Evolutionary conservation across 129 eudicot genomes (phyloP).

Genomic region (Cynara cardunculus): DNA sequence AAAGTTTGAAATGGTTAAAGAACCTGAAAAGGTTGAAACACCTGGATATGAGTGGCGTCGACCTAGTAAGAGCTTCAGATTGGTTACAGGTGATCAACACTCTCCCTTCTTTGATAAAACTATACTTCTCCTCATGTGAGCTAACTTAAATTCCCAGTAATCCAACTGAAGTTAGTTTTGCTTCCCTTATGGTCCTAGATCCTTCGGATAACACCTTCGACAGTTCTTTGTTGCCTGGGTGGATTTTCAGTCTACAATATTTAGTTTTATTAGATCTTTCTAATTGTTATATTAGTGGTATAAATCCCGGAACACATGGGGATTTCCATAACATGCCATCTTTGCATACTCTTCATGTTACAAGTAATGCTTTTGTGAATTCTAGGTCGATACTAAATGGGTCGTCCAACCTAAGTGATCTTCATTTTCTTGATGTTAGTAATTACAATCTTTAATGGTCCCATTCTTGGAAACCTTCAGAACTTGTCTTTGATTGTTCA

Average conservation of each 20-base stretch:
- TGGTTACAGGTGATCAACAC: conserved; percentile 29
- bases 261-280: not conserved
- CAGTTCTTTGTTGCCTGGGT: not conserved
- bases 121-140: conserved; percentile 18
- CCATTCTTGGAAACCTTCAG: conserved; percentile 12
- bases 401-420: not conserved
- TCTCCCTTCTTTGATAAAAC: conserved; percentile 29
- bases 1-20: not conserved
- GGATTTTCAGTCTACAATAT: not conserved
- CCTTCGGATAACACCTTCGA: conserved; percentile 9
- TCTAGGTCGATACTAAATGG: not conserved
- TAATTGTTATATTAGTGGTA: not conserved
- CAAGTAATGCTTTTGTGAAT: not conserved
- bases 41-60: conserved; percentile 13
- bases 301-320: not conserved
- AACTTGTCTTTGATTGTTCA: conserved; percentile 8
- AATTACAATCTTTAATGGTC: not conserved
- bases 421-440: not conserved
- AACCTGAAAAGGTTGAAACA: not conserved
- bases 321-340: not conserved
- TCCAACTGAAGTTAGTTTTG: not conserved
- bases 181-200: conserved; percentile 18
- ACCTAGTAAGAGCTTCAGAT: conserved; percentile 14
- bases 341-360: not conserved
- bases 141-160: not conserved